Evolutionary conservation across 805 yeast species (phyloP).

Genomic region (Teunomyces stri): DNA sequence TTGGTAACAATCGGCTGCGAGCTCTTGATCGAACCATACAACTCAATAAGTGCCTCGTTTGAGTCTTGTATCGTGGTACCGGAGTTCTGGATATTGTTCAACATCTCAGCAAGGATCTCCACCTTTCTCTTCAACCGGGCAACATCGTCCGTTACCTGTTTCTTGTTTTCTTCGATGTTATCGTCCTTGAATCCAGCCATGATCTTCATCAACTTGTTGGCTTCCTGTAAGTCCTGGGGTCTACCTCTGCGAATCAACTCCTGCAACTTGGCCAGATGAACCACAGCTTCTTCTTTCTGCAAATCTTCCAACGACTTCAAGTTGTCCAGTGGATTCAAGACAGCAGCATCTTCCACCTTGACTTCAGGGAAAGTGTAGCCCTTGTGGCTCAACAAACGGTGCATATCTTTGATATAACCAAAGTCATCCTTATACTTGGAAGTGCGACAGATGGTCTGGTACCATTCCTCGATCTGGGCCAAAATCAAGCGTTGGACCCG

Average conservation of each 20-base stretch:
- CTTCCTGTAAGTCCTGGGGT: constrained; percentile 93
- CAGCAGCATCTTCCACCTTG: constrained; percentile 87
- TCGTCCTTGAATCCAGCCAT: constrained; percentile 98
- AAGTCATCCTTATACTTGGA: constrained; percentile 88
- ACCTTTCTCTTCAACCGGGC: constrained; percentile 82
- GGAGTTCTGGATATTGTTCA: constrained; percentile 46
- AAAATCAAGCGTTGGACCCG: constrained; percentile 80
- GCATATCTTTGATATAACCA: constrained; percentile 94
- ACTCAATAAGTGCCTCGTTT: constrained; percentile 76
- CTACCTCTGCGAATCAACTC: constrained; percentile 93
- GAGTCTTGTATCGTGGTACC: constrained; percentile 37
- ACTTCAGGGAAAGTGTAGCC: constrained; percentile 94
- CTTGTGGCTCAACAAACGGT: constrained; percentile 79
- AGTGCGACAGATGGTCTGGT: constrained; percentile 87
- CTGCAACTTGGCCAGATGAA: constrained; percentile 92
- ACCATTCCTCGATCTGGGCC: constrained; percentile 96
- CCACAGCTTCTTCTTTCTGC: constrained; percentile 87
- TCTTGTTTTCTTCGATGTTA: constrained; percentile 66
- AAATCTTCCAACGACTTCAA: constrained; percentile 86
- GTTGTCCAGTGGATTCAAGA: constrained; percentile 83
- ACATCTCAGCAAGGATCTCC: constrained; percentile 85
- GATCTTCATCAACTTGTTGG: constrained; percentile 93
- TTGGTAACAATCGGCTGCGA: constrained; percentile 85
- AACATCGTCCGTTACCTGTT: constrained; percentile 78
- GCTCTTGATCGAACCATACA: constrained; percentile 73